Evolutionary conservation across 2,329 filamentous ascomycete species (phyloP), one percentile per base, ranked within the genome.

Genomic region (Alternaria solani): DNA sequence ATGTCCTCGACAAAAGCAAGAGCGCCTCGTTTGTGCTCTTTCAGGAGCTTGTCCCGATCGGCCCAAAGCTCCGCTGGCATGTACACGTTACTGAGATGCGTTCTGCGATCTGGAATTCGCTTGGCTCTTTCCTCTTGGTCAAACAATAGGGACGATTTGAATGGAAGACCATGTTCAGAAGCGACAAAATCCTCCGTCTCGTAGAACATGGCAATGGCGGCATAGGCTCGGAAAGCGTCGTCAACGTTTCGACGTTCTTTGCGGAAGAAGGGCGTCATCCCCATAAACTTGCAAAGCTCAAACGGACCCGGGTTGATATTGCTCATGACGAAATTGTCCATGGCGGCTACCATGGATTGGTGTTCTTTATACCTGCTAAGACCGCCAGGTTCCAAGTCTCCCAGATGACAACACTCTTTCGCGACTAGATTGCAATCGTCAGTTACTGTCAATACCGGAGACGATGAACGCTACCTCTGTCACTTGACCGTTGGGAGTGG

Each of bases 391-490:
- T 81, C 79, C 2, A 82, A 64, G 46, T 84, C 82, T 5, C 75
- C 81, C 5, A 75, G 70, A 57, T 84, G 82, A 72, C 81, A 84
- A 28, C 74, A 72, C 47, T 82, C 72, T 51, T 84, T 81, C 68
- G 82, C 26, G n/a, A 46, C 43, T 46, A 81, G 7, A 71, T 71
- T 78, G 18, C n/a, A 25, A 54, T 26, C 20, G 26, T 54, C 20
- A 44, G 51, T 20, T 16, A 36, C 12, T 30, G 25, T 44, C 38
- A 30, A 4, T 16, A n/a, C 46, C 20, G 25, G 20, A 32, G 14
- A 34, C 25, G 18, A 16, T 44, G n/a, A 28, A 8, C 20, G 60
- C 57, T 69, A 76, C 73, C 68, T 72, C 70, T 78, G 12, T 72
- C 56, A 76, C 77, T 49, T 79, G 72, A 25, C 76, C 73, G 25